Base-by-base conservation (phyloP, 164 flowering plant species). In the Buxus sempervirens region DNA sequence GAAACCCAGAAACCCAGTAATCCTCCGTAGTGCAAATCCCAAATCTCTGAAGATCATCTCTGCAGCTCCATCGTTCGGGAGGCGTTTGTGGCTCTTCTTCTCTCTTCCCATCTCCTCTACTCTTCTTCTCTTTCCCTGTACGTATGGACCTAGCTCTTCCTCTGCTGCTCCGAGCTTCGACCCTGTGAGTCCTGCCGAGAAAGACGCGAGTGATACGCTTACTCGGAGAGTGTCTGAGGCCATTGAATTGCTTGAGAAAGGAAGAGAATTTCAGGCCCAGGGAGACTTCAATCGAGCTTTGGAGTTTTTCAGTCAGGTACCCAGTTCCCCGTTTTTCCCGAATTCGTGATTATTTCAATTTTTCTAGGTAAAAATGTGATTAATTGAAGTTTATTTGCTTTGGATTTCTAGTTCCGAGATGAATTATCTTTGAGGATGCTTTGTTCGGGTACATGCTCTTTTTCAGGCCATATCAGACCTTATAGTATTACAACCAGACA, bases 201-300 rank as follows among this genome's bases (percentile, higher is more conserved):
- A 72, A 74, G 79, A 80, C 6, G 86, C 87, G 0, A 85, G 88
- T 48, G 61, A 54, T 9, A 19, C 58, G 2, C 64, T 82, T 23
- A 67, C 87, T 24, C 69, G 32, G 23, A 75, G 91, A 55, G 66
- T 87, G 4, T 58, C 80, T 0, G 76, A 79, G 21, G 91, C 88
- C 3, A 66, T 87, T 22, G 81, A 70, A 25, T 74, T 86, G 76
- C 79, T 86, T 45, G 90, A 86, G 63, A 83, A 70, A 74, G 90
- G 87, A 1, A 80, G 77, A 66, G 87, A 84, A 21, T 82, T 85
- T 73, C 88, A 87, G 79, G 91, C 87, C 55, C 76, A 77, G 51
- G 91, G 91, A 14, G 86, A 87, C 71, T 87, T 87, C 58, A 49
- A 19, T 54, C 71, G 68, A 55, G 91, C 91, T 63, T 84, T 87